phyloP scores from a whole-genome alignment of 306 rosid genomes.

The Gillenia trifoliata region DNA sequence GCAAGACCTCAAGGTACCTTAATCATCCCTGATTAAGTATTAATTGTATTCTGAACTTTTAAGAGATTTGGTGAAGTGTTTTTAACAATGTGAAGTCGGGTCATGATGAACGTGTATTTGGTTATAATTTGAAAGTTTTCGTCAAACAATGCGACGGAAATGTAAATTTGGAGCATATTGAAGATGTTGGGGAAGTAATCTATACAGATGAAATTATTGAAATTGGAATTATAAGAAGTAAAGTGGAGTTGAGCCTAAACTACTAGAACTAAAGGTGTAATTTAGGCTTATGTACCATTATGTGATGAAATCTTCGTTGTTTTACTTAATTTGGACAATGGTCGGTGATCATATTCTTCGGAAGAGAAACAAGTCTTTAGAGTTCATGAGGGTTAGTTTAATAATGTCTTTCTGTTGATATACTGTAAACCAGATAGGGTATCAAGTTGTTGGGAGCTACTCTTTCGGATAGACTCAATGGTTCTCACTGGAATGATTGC shows the following conservation, averaged over 20 bases:
- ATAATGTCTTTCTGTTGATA: slow-evolving; percentile 20
- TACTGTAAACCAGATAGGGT: slow-evolving; percentile 52
- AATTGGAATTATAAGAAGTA: not conserved
- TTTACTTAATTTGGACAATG: not conserved
- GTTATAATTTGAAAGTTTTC: not conserved
- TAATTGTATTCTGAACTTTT: slow-evolving; percentile 9
- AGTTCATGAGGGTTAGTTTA: slow-evolving; percentile 10
- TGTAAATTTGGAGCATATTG: not conserved
- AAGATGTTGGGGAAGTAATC: not conserved
- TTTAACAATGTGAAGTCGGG: not conserved
- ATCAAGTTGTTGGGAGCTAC: slow-evolving; percentile 59
- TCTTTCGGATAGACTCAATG: slow-evolving; percentile 84
- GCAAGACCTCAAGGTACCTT: slow-evolving; percentile 40
- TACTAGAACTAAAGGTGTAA: not conserved
- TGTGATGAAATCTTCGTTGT: not conserved
- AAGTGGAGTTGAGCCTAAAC: not conserved
- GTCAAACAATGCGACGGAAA: not conserved
- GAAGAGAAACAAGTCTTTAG: not conserved
- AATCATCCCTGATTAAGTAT: not conserved
- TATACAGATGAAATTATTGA: not conserved
- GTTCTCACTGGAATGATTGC: slow-evolving; percentile 53
- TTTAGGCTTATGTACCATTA: not conserved
- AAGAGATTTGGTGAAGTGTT: not conserved
- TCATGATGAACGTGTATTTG: not conserved
- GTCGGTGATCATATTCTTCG: not conserved